Conservation (phyloP, 2,329 filamentous ascomycete species). For the Tricladium varicosporioides region DNA sequence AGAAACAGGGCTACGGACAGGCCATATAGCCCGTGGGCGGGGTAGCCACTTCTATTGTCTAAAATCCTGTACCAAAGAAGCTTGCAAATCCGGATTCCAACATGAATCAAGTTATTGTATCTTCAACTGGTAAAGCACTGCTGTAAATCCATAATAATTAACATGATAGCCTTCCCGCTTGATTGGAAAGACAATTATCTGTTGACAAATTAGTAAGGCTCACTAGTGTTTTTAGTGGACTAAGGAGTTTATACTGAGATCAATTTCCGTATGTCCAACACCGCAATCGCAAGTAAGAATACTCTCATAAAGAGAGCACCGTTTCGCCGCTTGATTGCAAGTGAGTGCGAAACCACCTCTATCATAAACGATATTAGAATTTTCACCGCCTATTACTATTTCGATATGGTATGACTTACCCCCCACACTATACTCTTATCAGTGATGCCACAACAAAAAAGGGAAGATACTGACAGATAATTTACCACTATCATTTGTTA, state of each 20-base stretch:
- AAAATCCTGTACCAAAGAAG: no score
- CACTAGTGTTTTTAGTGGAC: background rate
- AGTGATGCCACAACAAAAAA: background rate
- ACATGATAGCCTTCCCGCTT: background rate
- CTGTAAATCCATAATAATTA: background rate
- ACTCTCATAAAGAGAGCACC: background rate
- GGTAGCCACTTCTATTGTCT: no score
- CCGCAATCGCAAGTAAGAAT: constrained; percentile 1
- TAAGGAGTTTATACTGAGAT: background rate
- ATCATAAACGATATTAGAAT: background rate
- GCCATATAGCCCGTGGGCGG: no score
- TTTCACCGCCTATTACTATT: background rate
- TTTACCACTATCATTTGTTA: background rate
- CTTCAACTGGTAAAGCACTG: no score
- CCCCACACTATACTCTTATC: background rate
- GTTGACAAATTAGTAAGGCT: background rate
- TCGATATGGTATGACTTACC: background rate
- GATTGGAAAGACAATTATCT: background rate
- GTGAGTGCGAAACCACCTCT: background rate
- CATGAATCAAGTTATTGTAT: no score
- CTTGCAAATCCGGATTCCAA: no score
- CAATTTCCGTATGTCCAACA: background rate
- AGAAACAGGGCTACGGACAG: no score
- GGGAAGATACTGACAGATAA: background rate
- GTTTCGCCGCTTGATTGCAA: background rate